phyloP scores from a whole-genome alignment of 768 basidiomycete species.

The Amanita thiersii region DNA sequence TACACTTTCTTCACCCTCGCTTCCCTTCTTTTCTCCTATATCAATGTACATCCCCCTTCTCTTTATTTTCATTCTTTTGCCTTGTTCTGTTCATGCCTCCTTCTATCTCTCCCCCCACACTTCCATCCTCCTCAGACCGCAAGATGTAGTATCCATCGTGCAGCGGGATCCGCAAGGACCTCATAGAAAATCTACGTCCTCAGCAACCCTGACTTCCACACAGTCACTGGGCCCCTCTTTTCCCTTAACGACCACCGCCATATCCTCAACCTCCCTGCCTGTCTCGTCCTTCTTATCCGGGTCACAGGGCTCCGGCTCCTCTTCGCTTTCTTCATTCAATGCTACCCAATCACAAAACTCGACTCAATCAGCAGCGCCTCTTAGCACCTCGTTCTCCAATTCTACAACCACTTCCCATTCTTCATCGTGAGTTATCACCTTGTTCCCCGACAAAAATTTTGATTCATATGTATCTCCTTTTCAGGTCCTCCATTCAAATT shows the following conservation, averaged over 20 bases:
- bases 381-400: slow-evolving; percentile 2
- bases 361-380: neutral
- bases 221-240: neutral
- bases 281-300: neutral
- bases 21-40: no score
- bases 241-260: neutral
- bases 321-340: neutral
- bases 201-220: neutral
- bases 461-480: neutral
- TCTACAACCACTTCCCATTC: neutral
- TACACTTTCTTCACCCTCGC: no score
- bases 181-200: neutral
- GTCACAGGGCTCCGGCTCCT: neutral
- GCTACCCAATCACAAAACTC: neutral
- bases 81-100: neutral
- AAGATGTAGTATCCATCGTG: neutral
- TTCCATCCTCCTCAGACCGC: neutral
- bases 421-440: neutral
- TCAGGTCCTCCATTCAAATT: neutral
- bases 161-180: neutral
- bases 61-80: neutral
- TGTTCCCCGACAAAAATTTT: neutral
- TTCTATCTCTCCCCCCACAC: neutral
- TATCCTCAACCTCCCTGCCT: neutral
- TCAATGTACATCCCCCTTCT: no score